Base-by-base conservation (phyloP, 108 stramenopile species). In the Stephanodiscus triporus region DNA sequence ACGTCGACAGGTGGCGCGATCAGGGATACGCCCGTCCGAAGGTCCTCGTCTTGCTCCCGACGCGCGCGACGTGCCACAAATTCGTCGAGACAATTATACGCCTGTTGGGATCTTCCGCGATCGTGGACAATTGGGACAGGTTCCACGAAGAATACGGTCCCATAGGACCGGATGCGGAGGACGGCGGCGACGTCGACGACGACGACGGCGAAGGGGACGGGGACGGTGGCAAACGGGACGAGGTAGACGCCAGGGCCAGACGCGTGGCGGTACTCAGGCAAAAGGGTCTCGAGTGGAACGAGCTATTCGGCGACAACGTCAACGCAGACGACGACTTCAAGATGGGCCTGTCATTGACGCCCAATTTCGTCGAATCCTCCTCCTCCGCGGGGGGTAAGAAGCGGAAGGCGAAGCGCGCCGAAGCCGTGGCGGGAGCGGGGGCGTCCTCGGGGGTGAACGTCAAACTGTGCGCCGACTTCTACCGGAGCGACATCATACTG, bases 261-360 rank as follows among this genome's bases (percentile, higher is more conserved):
- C 43, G 72, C 17, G 49, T 50, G 29, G 42, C 54, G 36, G 88
- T 89, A 1, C 42, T 89, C 22, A 73, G 78, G 64, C 58, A 79
- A 60, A 96, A 96, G 68, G 95, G 94, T 9, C 69, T 55, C 27
- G 96, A 96, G 59, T 97, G 95, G 96, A 77, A 89, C 48, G 92
- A 95, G 62, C 56, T 97, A 32, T 91, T 98, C 67, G 96, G 92
- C 24, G 96, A 94, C 51, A 77, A 87, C 34, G 90, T 69, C 27
- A 97, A 98, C 66, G 68, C 83, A 36, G 98, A 98, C 66, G 98
- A 98, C 69, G 96, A 97, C 63, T 97, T 98, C 73, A 95, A 95
- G 68, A 66, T 97, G 40, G 98, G 96, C 47, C 85, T 98, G 34
- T 77, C 94, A 2, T 37, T 98, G 6, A 85, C 80, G 19, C 88